Percentiles rank a stretch among this genome's conserved stretches.
Conservation (phyloP, 2,329 filamentous ascomycete species). For the Sporothrix brunneoviolacea region DNA sequence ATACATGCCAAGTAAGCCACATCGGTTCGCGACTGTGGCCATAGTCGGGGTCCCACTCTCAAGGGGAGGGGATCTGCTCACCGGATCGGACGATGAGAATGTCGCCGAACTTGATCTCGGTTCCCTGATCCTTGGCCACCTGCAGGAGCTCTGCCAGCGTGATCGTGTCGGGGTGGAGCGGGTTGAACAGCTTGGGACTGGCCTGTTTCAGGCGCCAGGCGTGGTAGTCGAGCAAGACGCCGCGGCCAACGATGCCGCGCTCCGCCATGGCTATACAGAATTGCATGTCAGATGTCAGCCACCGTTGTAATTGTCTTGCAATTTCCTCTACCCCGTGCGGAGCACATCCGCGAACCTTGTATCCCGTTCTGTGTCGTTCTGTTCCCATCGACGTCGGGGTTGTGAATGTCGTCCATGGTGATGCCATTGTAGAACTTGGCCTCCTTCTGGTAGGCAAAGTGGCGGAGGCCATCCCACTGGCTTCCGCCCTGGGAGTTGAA, state of each 20-base stretch:
- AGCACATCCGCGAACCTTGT: no score
- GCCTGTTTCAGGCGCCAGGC: conserved; percentile 36
- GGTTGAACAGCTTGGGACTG: conserved; percentile 15
- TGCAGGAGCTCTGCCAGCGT: conserved; percentile 35
- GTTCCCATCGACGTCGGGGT: conserved; percentile 4
- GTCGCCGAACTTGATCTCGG: conserved; percentile 41
- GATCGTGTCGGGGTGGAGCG: conserved; percentile 37
- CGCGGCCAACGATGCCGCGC: conserved; percentile 41
- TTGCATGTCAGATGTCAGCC: no score
- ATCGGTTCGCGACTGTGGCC: no score
- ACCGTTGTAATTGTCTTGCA: no score
- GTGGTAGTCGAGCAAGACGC: conserved; percentile 46
- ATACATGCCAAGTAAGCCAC: no score
- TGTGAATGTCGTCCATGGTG: background rate
- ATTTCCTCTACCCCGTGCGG: no score
- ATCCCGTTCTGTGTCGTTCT: background rate
- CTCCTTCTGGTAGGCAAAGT: conserved; percentile 29
- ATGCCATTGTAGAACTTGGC: conserved; percentile 20
- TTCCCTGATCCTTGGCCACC: conserved; percentile 37
- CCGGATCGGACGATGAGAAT: conserved; percentile 51
- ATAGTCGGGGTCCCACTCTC: no score
- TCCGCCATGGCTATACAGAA: no score
- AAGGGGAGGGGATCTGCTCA: no score
- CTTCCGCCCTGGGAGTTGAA: conserved; percentile 53
- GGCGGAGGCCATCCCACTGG: conserved; percentile 51